A percentile compares a stretch with the other conserved stretches of the same genome.
Conservation (phyloP, 2,329 filamentous ascomycete genomes). For the Talaromyces sp. region DNA sequence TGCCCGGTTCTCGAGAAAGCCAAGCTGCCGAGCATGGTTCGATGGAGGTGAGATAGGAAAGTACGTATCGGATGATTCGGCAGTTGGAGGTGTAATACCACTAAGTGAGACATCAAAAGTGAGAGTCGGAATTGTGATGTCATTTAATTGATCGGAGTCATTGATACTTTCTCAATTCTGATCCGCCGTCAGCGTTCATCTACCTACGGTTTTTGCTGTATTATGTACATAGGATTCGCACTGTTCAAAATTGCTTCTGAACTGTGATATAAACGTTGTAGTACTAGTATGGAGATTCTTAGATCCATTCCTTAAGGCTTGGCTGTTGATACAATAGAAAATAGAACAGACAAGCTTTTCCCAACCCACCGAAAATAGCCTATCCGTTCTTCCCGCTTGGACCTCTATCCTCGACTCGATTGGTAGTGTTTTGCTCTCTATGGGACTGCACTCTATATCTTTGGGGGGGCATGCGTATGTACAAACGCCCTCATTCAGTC, state of each 20-base stretch:
- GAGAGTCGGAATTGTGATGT: not conserved
- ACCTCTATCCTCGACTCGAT: not conserved
- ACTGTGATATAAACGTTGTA: not conserved
- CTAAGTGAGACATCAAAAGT: not conserved
- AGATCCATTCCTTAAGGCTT: conserved; percentile 7
- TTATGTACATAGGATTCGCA: too few relatives aligned
- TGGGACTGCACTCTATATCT: not conserved
- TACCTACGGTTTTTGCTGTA: too few relatives aligned
- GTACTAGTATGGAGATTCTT: not conserved
- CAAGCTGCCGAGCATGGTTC: not conserved
- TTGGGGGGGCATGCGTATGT: not conserved
- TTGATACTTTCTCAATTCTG: not conserved
- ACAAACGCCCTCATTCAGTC: not conserved
- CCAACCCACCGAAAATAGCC: not conserved
- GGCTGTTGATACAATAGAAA: not conserved
- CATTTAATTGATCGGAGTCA: not conserved
- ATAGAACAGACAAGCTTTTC: conserved; percentile 13
- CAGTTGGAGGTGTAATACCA: not conserved
- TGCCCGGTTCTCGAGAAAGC: not conserved
- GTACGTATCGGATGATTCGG: not conserved
- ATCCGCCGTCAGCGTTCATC: not conserved
- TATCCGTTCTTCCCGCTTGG: not conserved
- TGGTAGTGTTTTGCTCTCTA: not conserved
- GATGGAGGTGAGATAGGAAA: not conserved
- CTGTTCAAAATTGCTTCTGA: not conserved